Base-by-base conservation (phyloP, 2,329 filamentous ascomycete genomes). In the Fusarium sp. region DNA sequence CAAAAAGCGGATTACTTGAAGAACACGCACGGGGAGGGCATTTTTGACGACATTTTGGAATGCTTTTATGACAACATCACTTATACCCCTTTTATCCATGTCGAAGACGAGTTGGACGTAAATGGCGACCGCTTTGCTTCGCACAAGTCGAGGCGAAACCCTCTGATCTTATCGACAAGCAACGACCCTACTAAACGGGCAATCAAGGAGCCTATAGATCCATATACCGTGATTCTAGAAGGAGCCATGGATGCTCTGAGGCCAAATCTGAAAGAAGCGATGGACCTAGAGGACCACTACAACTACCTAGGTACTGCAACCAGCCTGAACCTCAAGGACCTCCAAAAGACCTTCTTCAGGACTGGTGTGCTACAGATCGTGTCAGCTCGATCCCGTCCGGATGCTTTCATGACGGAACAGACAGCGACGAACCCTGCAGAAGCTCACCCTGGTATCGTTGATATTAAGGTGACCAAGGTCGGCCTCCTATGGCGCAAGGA, bases 61-160 rank as follows among this genome's bases (percentile, higher is more conserved):
- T 98, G 96, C 81, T 97, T 99, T 80, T 99, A 98, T 84, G 97
- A 99, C 85, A 99, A 99, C 81, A 97, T 99, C 76, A 94, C 93
- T 67, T 99, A 99, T 81, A 99, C 97, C 2, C 97, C 97, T 2
- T 99, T 99, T 80, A 98, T 99, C 76, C 95, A 98, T 79, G 95
- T 98, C 54, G 97, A 99, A 82, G 95, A 98, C 80, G 95, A 98
- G 77, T 84, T 95, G 32, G 94, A 96, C 80, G 87, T 94, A 69
- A 94, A 93, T 77, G 92, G 91, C 66, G 93, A 95, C 67, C 91
- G 93, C 58, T 89, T 93, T 38, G 86, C 93, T 54, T 88, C 90
- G 25, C 90, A 93, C 76, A 96, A 93, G 81, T 88, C 90, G 66
- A 92, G 92, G 81, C 93, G 93, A 79, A 91, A 90, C 78, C 89